Percentiles rank a stretch among this genome's conserved stretches.
These are phyloP conservation scores for Aristolochia californica DNA, from an alignment of 164 flowering plant genomes.

Conservation along the genomic window DNA sequence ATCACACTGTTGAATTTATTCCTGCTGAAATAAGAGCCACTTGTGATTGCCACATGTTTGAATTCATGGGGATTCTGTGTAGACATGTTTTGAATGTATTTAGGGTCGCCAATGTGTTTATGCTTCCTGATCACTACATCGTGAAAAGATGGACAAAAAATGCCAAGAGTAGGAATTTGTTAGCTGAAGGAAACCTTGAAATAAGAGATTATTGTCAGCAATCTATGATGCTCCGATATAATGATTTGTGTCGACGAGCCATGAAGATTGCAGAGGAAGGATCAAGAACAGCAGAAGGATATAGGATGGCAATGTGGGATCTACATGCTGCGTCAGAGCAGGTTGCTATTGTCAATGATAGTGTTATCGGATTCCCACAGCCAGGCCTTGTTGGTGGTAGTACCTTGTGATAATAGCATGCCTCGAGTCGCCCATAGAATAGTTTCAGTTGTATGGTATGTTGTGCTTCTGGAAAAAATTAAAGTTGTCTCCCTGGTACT, in stretches of 20 bases:
- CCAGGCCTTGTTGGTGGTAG: not conserved
- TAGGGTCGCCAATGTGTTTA: slow-evolving; percentile 63
- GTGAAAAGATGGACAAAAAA: slow-evolving; percentile 66
- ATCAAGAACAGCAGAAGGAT: slow-evolving; percentile 45
- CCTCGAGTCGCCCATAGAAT: too few species aligned
- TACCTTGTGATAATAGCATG: too few species aligned
- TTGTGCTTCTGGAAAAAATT: too few species aligned
- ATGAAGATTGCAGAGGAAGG: slow-evolving; percentile 74
- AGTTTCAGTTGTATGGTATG: too few species aligned
- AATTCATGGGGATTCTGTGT: slow-evolving; percentile 76
- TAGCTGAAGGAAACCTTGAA: slow-evolving; percentile 36
- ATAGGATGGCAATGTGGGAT: slow-evolving; percentile 47
- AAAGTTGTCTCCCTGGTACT: too few species aligned
- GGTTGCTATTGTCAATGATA: slow-evolving; percentile 35
- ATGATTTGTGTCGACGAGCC: slow-evolving; percentile 52
- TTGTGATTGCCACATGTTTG: slow-evolving; percentile 87
- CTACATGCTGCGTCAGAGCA: slow-evolving; percentile 59
- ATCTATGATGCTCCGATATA: slow-evolving; percentile 40
- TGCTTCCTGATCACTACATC: slow-evolving; percentile 59
- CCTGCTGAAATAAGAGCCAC: slow-evolving; percentile 50
- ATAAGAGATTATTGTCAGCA: slow-evolving; percentile 32
- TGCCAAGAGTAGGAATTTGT: slow-evolving; percentile 43
- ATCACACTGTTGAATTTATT: slow-evolving; percentile 49
- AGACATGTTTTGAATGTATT: slow-evolving; percentile 85
- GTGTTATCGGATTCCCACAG: not conserved